These are phyloP conservation scores for Peronosclerospora sorghi DNA, from an alignment of 352 stramenopile genomes.

Conservation along the genomic window DNA sequence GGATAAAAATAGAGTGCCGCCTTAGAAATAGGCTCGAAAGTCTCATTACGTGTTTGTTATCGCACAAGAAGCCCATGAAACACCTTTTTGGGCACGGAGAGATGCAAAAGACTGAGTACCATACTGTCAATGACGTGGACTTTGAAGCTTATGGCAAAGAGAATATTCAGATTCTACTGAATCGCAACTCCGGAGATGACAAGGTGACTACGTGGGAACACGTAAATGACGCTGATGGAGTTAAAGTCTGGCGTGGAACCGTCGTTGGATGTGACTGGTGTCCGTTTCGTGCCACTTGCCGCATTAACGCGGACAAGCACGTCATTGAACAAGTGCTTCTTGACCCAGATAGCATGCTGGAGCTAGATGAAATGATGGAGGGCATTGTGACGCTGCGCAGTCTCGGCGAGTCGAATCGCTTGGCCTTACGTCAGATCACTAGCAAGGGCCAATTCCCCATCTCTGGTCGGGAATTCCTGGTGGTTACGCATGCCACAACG, in stretches of 20 bases:
- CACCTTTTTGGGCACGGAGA: conserved; percentile 26
- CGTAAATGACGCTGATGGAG: conserved; percentile 35
- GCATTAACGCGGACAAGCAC: conserved; percentile 42
- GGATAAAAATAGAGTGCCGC: no score
- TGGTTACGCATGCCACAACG: conserved; percentile 48
- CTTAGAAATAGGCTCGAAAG: no score
- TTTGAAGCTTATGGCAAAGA: conserved; percentile 53
- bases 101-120: conserved; percentile 25
- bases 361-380: conserved; percentile 80
- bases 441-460: conserved; percentile 76
- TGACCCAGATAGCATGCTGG: conserved; percentile 46
- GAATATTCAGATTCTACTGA: conserved; percentile 52
- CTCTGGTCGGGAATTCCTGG: conserved; percentile 56
- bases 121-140: conserved; percentile 43
- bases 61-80: conserved; percentile 16
- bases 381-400: conserved; percentile 40
- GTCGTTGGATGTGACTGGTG: conserved; percentile 58
- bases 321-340: conserved; percentile 46
- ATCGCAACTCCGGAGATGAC: conserved; percentile 47
- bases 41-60: no score
- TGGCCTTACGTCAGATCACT: conserved; percentile 59
- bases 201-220: conserved; percentile 63
- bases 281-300: conserved; percentile 47
- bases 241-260: conserved; percentile 52
- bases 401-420: conserved; percentile 35